phyloP scores from a whole-genome alignment of 176 grass and related monocot genomes.

The Avena eriantha region DNA sequence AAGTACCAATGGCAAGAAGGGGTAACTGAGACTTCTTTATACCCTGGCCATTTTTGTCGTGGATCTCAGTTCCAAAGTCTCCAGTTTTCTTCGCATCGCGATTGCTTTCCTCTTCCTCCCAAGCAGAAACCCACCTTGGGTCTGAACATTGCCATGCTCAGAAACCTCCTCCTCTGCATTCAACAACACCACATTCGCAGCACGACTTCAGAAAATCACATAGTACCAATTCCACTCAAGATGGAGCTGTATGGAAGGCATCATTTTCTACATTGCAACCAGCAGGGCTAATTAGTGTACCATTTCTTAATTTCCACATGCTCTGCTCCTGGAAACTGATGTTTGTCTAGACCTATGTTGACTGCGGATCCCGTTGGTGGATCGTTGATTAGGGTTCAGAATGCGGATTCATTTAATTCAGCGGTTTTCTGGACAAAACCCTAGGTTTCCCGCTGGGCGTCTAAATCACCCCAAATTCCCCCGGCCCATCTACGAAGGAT shows the following conservation, averaged over 20 bases:
- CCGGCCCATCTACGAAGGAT: background rate
- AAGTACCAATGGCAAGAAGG: background rate
- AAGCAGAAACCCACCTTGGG: background rate
- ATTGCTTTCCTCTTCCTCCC: background rate
- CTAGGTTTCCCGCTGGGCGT: background rate
- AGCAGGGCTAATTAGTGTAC: background rate
- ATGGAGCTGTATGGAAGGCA: background rate
- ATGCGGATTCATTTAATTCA: background rate
- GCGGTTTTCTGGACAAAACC: background rate
- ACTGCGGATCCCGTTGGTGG: background rate
- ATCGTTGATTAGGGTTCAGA: background rate
- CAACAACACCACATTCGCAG: background rate
- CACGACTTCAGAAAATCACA: background rate
- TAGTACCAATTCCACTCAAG: background rate
- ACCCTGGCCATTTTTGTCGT: background rate
- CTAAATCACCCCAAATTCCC: background rate
- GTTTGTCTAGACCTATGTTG: background rate
- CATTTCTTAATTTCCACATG: background rate
- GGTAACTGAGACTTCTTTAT: background rate
- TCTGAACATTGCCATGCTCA: background rate
- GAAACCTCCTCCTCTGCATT: slow-evolving; percentile 1
- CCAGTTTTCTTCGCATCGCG: background rate
- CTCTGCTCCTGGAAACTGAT: background rate
- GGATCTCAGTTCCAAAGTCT: background rate
- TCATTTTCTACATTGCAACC: background rate